These are phyloP conservation scores for Coriolopsis trogii DNA, from an alignment of 1,284 basidiomycete species.

Conservation along the genomic window DNA sequence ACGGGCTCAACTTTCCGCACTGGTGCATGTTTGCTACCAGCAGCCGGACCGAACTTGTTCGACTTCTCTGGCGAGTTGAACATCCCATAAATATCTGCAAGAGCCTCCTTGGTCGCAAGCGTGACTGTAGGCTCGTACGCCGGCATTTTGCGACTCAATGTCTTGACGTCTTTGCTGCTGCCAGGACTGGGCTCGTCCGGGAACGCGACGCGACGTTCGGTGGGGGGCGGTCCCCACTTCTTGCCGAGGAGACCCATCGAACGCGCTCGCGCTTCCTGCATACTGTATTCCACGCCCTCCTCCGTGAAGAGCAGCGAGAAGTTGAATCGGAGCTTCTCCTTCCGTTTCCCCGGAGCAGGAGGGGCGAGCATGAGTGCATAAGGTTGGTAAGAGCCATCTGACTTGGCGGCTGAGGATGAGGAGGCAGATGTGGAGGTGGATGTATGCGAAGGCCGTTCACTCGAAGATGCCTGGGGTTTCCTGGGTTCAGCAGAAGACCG, in stretches of 20 bases:
- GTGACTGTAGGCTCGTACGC: slow-evolving; percentile 67
- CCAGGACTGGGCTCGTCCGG: slow-evolving; percentile 54
- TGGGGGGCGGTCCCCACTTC: slow-evolving; percentile 74
- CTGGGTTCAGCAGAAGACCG: slow-evolving; percentile 26
- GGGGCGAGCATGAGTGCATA: slow-evolving; percentile 73
- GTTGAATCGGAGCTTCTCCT: slow-evolving; percentile 70
- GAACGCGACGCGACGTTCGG: slow-evolving; percentile 47
- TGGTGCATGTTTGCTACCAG: slow-evolving; percentile 73
- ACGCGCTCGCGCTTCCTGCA: slow-evolving; percentile 74
- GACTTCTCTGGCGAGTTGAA: slow-evolving; percentile 89
- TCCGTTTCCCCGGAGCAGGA: slow-evolving; percentile 64
- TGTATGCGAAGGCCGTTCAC: slow-evolving; percentile 1
- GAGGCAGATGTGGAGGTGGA: slow-evolving; percentile 18
- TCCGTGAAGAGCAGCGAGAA: slow-evolving; percentile 68
- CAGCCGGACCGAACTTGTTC: slow-evolving; percentile 44
- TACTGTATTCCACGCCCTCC: slow-evolving; percentile 70
- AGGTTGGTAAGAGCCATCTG: slow-evolving; percentile 38
- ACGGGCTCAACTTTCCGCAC: slow-evolving; percentile 61
- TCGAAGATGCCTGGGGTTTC: not conserved
- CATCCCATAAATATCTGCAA: slow-evolving; percentile 93
- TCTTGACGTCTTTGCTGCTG: slow-evolving; percentile 36
- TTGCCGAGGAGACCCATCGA: slow-evolving; percentile 80
- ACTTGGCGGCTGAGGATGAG: slow-evolving; percentile 4
- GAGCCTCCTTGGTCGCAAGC: slow-evolving; percentile 87
- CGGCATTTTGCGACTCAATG: slow-evolving; percentile 26